Percentiles rank a stretch among this genome's conserved stretches.
phyloP scores from a whole-genome alignment of 169 alveolate genomes.

The Blepharisma undulans region DNA sequence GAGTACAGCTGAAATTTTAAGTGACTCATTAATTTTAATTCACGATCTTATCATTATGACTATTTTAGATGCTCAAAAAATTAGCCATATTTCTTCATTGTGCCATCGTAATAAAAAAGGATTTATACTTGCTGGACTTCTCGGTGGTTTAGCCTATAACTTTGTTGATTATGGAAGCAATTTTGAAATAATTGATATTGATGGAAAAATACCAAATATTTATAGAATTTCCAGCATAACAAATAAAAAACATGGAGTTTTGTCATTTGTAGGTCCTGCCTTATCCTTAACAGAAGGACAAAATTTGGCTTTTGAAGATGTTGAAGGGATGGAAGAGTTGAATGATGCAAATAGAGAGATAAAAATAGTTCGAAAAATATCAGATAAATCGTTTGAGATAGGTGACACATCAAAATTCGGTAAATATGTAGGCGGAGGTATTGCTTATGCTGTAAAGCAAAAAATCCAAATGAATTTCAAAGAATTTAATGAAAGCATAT shows the following conservation, averaged over 20 bases:
- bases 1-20: conserved; percentile 44
- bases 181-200: conserved; percentile 83
- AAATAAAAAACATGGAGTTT: conserved; percentile 71
- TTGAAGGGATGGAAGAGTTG: conserved; percentile 95
- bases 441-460: conserved; percentile 86
- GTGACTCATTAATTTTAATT: conserved; percentile 73
- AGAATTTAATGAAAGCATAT: not conserved
- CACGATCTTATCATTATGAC: conserved; percentile 79
- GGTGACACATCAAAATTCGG: not conserved
- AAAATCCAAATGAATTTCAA: conserved; percentile 81
- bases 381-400: conserved; percentile 61
- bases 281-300: conserved; percentile 95
- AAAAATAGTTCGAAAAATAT: conserved; percentile 82
- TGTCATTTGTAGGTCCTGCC: conserved; percentile 86
- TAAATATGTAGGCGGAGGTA: not conserved
- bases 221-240: conserved; percentile 70
- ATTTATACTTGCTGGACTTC: conserved; percentile 68
- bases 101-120: conserved; percentile 42
- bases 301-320: conserved; percentile 92
- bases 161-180: conserved; percentile 95
- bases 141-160: conserved; percentile 94
- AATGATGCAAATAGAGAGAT: conserved; percentile 90
- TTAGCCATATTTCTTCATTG: conserved; percentile 51
- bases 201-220: conserved; percentile 71
- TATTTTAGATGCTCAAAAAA: conserved; percentile 18